Evolutionary conservation across 2,329 filamentous ascomycete genomes (phyloP).

Genomic region (Ophiognomonia clavigignenti-juglandacearum): DNA sequence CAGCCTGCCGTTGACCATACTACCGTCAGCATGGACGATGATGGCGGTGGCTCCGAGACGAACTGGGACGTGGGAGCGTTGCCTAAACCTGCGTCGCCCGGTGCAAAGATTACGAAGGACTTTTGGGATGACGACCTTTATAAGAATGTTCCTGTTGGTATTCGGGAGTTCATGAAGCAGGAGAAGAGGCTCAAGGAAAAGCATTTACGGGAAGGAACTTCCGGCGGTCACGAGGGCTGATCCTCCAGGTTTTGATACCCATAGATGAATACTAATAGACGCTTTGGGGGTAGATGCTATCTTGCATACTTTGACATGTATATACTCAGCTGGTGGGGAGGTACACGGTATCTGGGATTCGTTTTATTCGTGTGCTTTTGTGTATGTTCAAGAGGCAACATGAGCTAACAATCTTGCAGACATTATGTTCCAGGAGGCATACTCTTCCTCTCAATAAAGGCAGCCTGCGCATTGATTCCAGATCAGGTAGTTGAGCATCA

Average conservation of each 20-base stretch:
- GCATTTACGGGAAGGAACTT: constrained; percentile 54
- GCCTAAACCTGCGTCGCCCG: constrained; percentile 10
- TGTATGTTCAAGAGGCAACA: no score
- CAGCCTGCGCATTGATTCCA: no score
- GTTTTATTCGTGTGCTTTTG: no score
- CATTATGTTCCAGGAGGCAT: no score
- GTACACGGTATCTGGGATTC: no score
- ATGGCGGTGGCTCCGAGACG: constrained; percentile 68
- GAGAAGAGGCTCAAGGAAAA: constrained; percentile 85
- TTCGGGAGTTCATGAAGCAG: constrained; percentile 94
- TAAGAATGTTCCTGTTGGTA: constrained; percentile 79
- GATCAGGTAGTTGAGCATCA: no score
- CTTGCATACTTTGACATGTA: no score
- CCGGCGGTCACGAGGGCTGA: constrained; percentile 31
- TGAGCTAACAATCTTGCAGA: no score
- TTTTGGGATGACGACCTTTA: constrained; percentile 66
- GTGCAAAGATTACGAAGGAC: constrained; percentile 42
- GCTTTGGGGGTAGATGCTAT: no score
- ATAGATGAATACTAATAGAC: no score
- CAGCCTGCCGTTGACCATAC: constrained; percentile 25
- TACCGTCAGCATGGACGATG: constrained; percentile 67
- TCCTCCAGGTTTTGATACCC: background rate
- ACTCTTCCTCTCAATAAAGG: no score
- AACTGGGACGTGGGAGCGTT: constrained; percentile 52
- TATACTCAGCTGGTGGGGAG: no score